phyloP scores from a whole-genome alignment of 2,329 filamentous ascomycete species.

The Sporothrix sp. region DNA sequence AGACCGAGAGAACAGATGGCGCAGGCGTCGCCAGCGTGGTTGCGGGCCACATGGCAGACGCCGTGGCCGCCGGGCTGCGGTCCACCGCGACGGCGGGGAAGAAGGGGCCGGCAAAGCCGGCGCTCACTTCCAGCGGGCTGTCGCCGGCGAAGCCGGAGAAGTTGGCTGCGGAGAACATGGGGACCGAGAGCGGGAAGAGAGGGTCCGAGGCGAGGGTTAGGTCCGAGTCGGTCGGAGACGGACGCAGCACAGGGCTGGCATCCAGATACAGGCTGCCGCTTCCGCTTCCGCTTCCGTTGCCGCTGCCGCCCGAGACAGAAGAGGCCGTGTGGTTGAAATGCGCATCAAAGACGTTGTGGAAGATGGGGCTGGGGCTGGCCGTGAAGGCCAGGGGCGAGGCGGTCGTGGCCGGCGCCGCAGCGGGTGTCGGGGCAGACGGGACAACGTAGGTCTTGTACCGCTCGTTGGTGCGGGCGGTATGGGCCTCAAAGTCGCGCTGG shows the following conservation, averaged over 20 bases:
- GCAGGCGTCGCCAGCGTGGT: neutral
- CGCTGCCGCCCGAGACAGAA: neutral
- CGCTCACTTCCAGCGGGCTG: conserved; percentile 12
- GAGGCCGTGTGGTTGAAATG: neutral
- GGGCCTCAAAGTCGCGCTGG: conserved; percentile 18
- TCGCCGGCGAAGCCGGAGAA: conserved; percentile 27
- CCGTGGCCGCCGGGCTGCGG: conserved; percentile 7
- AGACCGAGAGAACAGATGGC: conserved; percentile 27
- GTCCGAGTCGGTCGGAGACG: conserved; percentile 26
- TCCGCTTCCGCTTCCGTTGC: conserved; percentile 5
- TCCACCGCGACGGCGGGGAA: conserved; percentile 16
- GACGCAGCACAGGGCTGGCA: conserved; percentile 3
- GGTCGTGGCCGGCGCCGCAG: conserved; percentile 18
- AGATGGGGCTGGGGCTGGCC: conserved; percentile 31
- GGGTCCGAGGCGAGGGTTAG: conserved; percentile 26
- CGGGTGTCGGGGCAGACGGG: neutral
- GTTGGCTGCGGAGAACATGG: conserved; percentile 20
- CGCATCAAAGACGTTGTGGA: conserved; percentile 31
- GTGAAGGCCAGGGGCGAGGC: conserved; percentile 36
- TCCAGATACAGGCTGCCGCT: conserved; percentile 12
- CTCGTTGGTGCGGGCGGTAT: conserved; percentile 41
- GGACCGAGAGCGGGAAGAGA: conserved; percentile 10
- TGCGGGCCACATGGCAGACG: neutral
- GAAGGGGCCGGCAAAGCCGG: neutral
- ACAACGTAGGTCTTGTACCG: conserved; percentile 53